Conservation (phyloP, 2,329 filamentous ascomycete species). For the Ceratocystis variospora region DNA sequence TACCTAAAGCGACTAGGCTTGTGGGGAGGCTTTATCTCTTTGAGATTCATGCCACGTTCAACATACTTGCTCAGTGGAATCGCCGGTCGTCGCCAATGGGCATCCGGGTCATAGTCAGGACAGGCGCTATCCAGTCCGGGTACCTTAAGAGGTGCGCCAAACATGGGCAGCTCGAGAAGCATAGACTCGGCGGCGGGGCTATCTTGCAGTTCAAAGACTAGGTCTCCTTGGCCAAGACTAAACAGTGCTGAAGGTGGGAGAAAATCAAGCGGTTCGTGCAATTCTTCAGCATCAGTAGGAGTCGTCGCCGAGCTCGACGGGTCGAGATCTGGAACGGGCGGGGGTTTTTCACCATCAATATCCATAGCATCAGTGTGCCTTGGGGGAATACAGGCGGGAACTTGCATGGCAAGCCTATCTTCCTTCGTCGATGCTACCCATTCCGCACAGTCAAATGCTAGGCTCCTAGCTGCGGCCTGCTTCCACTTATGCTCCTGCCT, state of each 20-base stretch:
- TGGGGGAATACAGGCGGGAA: constrained; percentile 40
- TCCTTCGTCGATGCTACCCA: constrained; percentile 56
- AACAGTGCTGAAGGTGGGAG: constrained; percentile 67
- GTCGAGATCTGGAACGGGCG: constrained; percentile 26
- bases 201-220: constrained; percentile 62
- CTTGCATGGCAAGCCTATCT: constrained; percentile 53
- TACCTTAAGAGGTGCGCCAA: constrained; percentile 48
- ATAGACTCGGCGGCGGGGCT: constrained; percentile 65
- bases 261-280: constrained; percentile 30
- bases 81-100: constrained; percentile 60
- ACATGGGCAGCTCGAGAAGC: constrained; percentile 68
- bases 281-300: constrained; percentile 27
- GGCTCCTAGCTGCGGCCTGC: constrained; percentile 59
- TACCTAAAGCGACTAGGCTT: constrained; percentile 80
- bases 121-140: constrained; percentile 43
- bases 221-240: constrained; percentile 64
- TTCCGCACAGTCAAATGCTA: constrained; percentile 72
- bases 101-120: constrained; percentile 52
- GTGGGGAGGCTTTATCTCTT: constrained; percentile 47
- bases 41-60: constrained; percentile 62
- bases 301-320: constrained; percentile 8
- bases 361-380: constrained; percentile 24
- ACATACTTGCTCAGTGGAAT: constrained; percentile 79
- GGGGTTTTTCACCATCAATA: constrained; percentile 31
- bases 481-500: constrained; percentile 93